Evolutionary conservation across 78 protist species (phyloP).

Genomic region (Mantamonas sphyraenae): DNA sequence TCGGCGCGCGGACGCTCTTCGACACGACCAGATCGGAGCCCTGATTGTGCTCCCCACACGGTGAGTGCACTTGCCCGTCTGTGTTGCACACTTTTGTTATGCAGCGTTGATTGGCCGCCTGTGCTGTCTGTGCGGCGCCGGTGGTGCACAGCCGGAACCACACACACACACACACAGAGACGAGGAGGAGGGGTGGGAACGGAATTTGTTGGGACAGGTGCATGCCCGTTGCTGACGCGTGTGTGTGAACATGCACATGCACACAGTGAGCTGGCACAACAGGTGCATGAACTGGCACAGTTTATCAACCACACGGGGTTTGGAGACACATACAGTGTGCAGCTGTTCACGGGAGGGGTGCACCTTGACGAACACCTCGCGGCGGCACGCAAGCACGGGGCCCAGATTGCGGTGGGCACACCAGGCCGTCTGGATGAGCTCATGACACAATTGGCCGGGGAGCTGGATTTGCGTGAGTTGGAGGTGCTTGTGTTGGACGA

Average conservation of each 20-base stretch:
- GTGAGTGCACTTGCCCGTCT: neutral
- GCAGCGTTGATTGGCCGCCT: neutral
- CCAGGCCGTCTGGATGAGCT: conserved; percentile 77
- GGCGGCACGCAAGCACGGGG: conserved; percentile 25
- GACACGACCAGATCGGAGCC: neutral
- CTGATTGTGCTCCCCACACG: neutral
- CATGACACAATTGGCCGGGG: neutral
- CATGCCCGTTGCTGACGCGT: too few relatives aligned
- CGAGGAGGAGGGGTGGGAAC: too few relatives aligned
- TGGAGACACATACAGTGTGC: too few relatives aligned
- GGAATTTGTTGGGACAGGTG: too few relatives aligned
- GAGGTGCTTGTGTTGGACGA: conserved; percentile 85
- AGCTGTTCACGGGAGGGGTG: too few relatives aligned
- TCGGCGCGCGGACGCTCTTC: conserved; percentile 23
- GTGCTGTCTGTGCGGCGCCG: neutral
- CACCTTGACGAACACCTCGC: neutral
- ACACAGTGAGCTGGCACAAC: too few relatives aligned
- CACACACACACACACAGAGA: too few relatives aligned
- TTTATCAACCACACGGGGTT: too few relatives aligned
- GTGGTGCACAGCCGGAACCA: too few relatives aligned
- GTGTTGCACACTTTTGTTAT: neutral
- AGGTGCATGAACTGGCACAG: too few relatives aligned
- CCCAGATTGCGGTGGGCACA: conserved; percentile 66
- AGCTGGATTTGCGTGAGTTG: conserved; percentile 28
- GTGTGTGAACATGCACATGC: too few relatives aligned